Percentiles rank a stretch among this genome's conserved stretches.
Conservation (phyloP, 2,329 filamentous ascomycete species). For the Fusarium bactridioides region DNA sequence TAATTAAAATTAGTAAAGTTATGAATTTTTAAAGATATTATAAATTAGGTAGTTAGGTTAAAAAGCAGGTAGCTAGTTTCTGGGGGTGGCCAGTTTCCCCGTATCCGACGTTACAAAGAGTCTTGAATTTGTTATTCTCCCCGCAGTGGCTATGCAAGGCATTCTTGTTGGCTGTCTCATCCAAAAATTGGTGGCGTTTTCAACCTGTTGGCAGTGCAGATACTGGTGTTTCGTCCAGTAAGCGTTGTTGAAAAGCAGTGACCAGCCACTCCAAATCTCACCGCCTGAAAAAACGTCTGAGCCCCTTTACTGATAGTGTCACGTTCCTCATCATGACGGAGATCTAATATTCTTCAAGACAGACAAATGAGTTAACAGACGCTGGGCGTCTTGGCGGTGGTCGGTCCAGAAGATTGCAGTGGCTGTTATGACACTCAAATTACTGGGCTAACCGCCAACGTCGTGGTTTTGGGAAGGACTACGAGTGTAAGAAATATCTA, state of each 20-base stretch:
- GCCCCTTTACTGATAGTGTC: too few species aligned
- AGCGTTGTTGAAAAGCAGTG: neutral
- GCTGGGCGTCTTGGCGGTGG: too few species aligned
- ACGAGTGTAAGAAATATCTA: accelerated
- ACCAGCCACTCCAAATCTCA: neutral
- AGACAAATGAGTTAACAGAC: too few species aligned
- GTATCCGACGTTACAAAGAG: too few species aligned
- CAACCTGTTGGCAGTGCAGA: neutral
- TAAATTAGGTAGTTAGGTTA: too few species aligned
- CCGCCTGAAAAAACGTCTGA: neutral
- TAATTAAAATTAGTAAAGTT: too few species aligned
- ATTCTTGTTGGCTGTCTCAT: neutral
- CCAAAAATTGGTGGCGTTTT: neutral
- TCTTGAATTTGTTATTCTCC: neutral
- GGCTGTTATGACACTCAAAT: accelerated
- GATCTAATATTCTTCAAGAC: accelerated
- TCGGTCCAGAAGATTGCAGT: accelerated
- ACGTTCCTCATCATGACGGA: too few species aligned
- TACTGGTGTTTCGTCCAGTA: too few species aligned
- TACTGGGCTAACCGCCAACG: accelerated
- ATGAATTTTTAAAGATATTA: too few species aligned
- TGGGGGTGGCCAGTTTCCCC: too few species aligned
- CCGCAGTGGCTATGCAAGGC: neutral
- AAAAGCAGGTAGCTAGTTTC: too few species aligned
- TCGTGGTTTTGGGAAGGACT: accelerated